A percentile compares a stretch with the other conserved stretches of the same genome.
Evolutionary conservation across 1,139 yeast genomes (phyloP).

Genomic region (Scheffersomyces quercinus): DNA sequence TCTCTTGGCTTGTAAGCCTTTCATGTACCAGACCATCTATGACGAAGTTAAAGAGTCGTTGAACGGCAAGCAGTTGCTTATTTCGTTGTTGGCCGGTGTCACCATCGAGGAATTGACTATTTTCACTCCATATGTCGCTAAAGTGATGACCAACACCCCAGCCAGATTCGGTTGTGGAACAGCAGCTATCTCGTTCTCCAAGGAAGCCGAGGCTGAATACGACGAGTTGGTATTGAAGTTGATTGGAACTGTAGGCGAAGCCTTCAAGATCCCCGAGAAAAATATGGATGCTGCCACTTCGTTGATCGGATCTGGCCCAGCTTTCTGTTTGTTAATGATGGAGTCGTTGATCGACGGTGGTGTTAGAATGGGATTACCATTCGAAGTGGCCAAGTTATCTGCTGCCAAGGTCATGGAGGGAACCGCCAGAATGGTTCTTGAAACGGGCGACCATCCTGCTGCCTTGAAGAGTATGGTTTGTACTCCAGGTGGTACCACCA

Average conservation of each 20-base stretch:
- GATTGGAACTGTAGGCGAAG: slow-evolving; percentile 66
- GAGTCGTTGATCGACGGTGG: slow-evolving; percentile 96
- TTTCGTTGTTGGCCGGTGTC: slow-evolving; percentile 91
- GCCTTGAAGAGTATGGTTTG: slow-evolving; percentile 85
- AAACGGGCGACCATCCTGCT: slow-evolving; percentile 91
- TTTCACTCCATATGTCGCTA: slow-evolving; percentile 63
- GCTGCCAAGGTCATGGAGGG: slow-evolving; percentile 98
- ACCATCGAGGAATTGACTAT: slow-evolving; percentile 67
- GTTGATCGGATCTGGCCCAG: slow-evolving; percentile 95
- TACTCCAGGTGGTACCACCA: slow-evolving; percentile 98
- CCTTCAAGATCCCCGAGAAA: slow-evolving; percentile 77
- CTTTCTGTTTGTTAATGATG: slow-evolving; percentile 84
- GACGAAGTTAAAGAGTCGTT: slow-evolving; percentile 42
- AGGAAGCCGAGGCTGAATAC: slow-evolving; percentile 47
- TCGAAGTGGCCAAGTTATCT: slow-evolving; percentile 76
- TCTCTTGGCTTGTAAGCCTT: slow-evolving; percentile 86
- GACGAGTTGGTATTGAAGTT: slow-evolving; percentile 56
- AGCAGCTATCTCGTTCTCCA: slow-evolving; percentile 80
- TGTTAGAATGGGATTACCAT: slow-evolving; percentile 91
- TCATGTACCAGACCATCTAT: slow-evolving; percentile 63
- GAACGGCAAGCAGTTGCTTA: slow-evolving; percentile 59
- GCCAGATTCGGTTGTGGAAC: slow-evolving; percentile 91
- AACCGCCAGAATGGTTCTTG: slow-evolving; percentile 87
- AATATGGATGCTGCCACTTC: slow-evolving; percentile 98
- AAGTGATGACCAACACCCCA: slow-evolving; percentile 99